Conservation (phyloP, 2,329 filamentous ascomycete genomes). For the Aspergillus sp. region DNA sequence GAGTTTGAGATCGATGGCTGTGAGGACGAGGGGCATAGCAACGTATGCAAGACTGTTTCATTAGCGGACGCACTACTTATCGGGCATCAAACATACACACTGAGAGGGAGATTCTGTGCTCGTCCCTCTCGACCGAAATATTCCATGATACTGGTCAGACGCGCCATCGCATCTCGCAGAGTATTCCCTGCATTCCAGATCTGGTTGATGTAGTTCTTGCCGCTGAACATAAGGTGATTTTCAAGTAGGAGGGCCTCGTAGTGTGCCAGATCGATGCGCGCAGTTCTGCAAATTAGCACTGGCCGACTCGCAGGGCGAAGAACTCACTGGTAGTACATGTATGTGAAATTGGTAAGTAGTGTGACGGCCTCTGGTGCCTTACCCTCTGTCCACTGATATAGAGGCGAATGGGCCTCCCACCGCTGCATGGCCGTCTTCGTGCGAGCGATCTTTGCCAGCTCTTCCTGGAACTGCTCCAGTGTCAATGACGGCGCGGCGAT, state of each 20-base stretch:
- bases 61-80: background rate
- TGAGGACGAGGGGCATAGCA: constrained; percentile 27
- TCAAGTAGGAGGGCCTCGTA: constrained; percentile 48
- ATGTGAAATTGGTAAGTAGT: constrained; percentile 49
- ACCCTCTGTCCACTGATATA: background rate
- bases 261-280: constrained; percentile 48
- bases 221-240: constrained; percentile 36
- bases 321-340: constrained; percentile 54
- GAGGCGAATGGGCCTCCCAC: constrained; percentile 18
- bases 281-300: constrained; percentile 34
- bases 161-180: constrained; percentile 46
- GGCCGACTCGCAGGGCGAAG: background rate
- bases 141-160: constrained; percentile 49
- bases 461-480: constrained; percentile 13
- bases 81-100: constrained; percentile 38
- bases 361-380: constrained; percentile 10
- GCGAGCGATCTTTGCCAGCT: constrained; percentile 10
- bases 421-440: constrained; percentile 19
- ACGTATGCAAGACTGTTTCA: constrained; percentile 24
- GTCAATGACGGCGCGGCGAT: constrained; percentile 13
- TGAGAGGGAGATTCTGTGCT: constrained; percentile 50
- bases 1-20: constrained; percentile 30
- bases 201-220: constrained; percentile 42
- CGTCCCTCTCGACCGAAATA: constrained; percentile 49
- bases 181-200: constrained; percentile 33